Conservation (phyloP, 768 basidiomycete genomes). For the Rhizopogon vinicolor region DNA sequence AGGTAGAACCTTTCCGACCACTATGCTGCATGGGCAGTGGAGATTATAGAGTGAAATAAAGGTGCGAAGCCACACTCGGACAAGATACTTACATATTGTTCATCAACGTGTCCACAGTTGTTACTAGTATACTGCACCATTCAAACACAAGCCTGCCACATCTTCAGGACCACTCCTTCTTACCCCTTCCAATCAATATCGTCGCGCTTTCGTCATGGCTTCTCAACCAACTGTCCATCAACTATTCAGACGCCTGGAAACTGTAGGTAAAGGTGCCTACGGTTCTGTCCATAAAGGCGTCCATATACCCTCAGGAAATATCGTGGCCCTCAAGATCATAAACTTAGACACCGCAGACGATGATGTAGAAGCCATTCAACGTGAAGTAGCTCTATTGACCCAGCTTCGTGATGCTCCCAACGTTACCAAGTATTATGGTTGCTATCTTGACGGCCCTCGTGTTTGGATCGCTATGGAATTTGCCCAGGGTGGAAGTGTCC, state of each 20-base stretch:
- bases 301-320: slow-evolving; percentile 77
- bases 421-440: slow-evolving; percentile 95
- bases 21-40: too few relatives aligned
- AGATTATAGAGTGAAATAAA: too few relatives aligned
- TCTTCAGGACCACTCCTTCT: background rate
- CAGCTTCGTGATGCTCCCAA: slow-evolving; percentile 89
- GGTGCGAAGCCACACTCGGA: too few relatives aligned
- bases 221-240: slow-evolving; percentile 63
- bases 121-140: background rate
- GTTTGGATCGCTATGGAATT: slow-evolving; percentile 99
- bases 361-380: slow-evolving; percentile 94
- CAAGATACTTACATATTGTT: too few relatives aligned
- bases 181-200: background rate
- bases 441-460: slow-evolving; percentile 88
- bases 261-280: slow-evolving; percentile 94
- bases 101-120: background rate
- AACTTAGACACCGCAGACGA: slow-evolving; percentile 96
- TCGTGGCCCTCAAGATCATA: slow-evolving; percentile 98
- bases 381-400: slow-evolving; percentile 88
- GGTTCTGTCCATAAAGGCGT: slow-evolving; percentile 93
- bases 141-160: background rate
- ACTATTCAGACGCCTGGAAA: slow-evolving; percentile 81
- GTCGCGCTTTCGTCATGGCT: slow-evolving; percentile 23
- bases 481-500: slow-evolving; percentile 91
- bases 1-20: too few relatives aligned